phyloP scores from a whole-genome alignment of 2,329 filamentous ascomycete genomes.

The Botrytis squamosa region DNA sequence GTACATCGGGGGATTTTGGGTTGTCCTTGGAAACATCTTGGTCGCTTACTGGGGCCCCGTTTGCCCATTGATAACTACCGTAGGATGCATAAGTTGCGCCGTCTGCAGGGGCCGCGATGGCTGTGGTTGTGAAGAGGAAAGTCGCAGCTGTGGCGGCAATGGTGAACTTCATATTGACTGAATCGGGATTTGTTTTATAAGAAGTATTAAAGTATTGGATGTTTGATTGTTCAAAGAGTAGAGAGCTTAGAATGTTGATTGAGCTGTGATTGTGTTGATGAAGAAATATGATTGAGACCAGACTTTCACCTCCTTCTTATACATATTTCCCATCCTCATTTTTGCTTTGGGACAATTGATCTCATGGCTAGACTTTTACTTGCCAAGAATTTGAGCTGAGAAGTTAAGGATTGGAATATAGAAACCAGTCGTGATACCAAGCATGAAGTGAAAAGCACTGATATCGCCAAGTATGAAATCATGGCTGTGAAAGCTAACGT shows the following conservation, averaged over 20 bases:
- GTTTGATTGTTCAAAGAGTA: neutral
- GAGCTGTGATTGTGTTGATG: neutral
- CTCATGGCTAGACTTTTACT: neutral
- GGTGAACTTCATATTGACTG: constrained; percentile 21
- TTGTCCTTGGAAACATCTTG: constrained; percentile 16
- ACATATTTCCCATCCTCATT: neutral
- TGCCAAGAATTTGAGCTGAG: neutral
- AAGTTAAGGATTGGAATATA: neutral
- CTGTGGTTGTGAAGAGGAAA: neutral
- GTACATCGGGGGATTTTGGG: constrained; percentile 14
- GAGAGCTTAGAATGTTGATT: neutral
- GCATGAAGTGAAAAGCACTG: neutral
- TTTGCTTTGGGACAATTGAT: neutral
- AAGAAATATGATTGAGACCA: neutral
- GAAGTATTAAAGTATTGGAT: neutral
- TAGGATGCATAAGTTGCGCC: constrained; percentile 12
- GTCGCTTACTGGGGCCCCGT: constrained; percentile 1
- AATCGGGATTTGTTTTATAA: no score
- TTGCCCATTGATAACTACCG: neutral
- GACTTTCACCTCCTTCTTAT: neutral
- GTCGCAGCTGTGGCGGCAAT: neutral
- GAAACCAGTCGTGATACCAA: neutral
- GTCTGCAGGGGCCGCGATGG: neutral
- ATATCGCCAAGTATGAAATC: neutral
- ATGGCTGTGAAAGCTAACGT: neutral